These are phyloP conservation scores for Musa balbisiana DNA, from an alignment of 202 grass and related monocot species.

Conservation along the genomic window DNA sequence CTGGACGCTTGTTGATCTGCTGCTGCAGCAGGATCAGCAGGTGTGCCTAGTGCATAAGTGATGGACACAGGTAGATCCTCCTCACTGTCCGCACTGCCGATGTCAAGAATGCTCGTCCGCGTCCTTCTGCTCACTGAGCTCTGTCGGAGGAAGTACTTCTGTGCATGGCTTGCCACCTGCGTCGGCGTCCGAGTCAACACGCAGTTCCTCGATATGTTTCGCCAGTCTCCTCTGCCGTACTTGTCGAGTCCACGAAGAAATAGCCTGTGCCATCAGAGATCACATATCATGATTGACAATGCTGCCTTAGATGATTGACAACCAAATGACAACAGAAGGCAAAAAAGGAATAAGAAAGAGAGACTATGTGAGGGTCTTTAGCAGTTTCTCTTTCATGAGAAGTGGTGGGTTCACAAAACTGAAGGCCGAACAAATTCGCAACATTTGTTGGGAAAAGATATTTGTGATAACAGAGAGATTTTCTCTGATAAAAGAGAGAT, in stretches of 20 bases:
- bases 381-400: too few relatives aligned
- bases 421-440: too few relatives aligned
- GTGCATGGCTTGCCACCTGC: not conserved
- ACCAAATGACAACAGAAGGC: too few relatives aligned
- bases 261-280: not conserved
- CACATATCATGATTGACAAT: not conserved
- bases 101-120: not conserved
- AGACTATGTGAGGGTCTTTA: too few relatives aligned
- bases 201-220: not conserved
- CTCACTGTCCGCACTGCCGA: not conserved
- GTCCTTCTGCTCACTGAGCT: not conserved
- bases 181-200: not conserved
- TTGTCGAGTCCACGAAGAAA: slow-evolving; percentile 1
- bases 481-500: too few relatives aligned
- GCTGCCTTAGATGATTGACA: too few relatives aligned
- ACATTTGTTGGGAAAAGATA: too few relatives aligned
- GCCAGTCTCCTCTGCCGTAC: not conserved
- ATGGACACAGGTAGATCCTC: too few relatives aligned
- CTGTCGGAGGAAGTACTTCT: not conserved
- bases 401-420: too few relatives aligned
- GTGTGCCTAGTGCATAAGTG: not conserved
- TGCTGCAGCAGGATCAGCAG: not conserved
- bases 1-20: not conserved
- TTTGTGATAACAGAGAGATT: too few relatives aligned
- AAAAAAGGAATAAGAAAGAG: too few relatives aligned